Evolutionary conservation across 192 early-diverging fungal species (phyloP), one percentile per base, ranked within the genome.

Genomic region (Blastocladiella britannica): DNA sequence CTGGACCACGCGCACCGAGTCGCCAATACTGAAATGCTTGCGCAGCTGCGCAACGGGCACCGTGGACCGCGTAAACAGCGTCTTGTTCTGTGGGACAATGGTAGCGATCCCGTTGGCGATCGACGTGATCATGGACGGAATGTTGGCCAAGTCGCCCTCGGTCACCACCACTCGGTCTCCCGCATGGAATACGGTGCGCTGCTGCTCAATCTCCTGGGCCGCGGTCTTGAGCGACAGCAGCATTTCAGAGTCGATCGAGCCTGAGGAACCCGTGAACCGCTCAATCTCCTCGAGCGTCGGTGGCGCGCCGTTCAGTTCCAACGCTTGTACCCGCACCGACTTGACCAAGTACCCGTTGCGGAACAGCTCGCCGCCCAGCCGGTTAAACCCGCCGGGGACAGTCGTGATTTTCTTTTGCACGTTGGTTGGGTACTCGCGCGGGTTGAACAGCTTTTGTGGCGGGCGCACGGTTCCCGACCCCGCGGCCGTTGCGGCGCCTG

Each of bases 1-100:
- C 31, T 84, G 80, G 29, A 87, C 77, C 27, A 98, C 92, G 65
- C 87, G 81, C 56, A 96, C 95, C 58, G 94, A 88, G 64, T 98
- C 89, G 58, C 95, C 95, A 20, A 80, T 71, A 24, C 70, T 62
- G 63, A 96, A 98, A n/a, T 82, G 75, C 70, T 98, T 98, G 53
- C 83, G 75, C 27, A 98, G 72, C 62, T 92, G 83, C 15, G 67
- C 7, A 76, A 65, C 6, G 73, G 76, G 52, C 85, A 75, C 12
- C 71, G 79, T 79, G 60, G 70, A 71, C 55, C 61, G 63, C 25
- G 57, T 57, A 56, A 57, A 72, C 26, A 75, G 70, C 54, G 61
- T 60, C 26, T 75, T 67, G 7, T 72, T 75, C 27, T 82, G 65
- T 1, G 86, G 79, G 20, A 64, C 68, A 15, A 97, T 73, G 52